A percentile compares a stretch with the other conserved stretches of the same genome.
Evolutionary conservation across 2,329 filamentous ascomycete species (phyloP).

Genomic region (Penicillium sp.): DNA sequence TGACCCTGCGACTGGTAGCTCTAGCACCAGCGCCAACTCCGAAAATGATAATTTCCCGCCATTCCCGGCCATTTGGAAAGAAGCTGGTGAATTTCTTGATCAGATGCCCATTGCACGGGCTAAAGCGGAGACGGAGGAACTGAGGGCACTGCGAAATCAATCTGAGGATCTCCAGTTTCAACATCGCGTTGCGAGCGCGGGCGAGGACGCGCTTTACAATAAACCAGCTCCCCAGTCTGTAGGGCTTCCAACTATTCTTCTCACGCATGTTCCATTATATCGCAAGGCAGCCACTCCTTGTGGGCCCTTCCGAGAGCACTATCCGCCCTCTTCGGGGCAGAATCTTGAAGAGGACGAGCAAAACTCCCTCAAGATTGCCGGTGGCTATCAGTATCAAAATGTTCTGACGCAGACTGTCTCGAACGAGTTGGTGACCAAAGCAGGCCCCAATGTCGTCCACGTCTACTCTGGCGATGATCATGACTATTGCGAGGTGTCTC

Average conservation of each 20-base stretch:
- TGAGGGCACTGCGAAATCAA: conserved; percentile 60
- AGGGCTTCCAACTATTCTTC: conserved; percentile 78
- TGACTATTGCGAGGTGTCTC: conserved; percentile 89
- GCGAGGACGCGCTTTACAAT: conserved; percentile 36
- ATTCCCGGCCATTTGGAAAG: conserved; percentile 60
- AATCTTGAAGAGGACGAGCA: conserved; percentile 56
- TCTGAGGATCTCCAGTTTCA: conserved; percentile 51
- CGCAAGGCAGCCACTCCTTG: conserved; percentile 77
- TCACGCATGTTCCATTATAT: conserved; percentile 87
- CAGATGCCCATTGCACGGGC: conserved; percentile 59
- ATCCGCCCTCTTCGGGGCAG: conserved; percentile 63
- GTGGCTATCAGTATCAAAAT: conserved; percentile 95
- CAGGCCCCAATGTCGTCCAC: conserved; percentile 70
- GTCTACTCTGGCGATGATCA: conserved; percentile 96
- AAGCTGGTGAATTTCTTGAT: conserved; percentile 69
- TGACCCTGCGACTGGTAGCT: conserved; percentile 44
- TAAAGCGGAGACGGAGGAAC: conserved; percentile 62
- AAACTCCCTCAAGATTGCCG: conserved; percentile 70
- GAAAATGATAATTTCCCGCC: conserved; percentile 48
- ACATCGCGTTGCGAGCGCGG: conserved; percentile 56
- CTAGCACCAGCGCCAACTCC: conserved; percentile 34
- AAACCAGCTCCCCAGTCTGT: conserved; percentile 21
- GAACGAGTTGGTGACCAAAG: conserved; percentile 64
- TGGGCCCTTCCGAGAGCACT: conserved; percentile 77
- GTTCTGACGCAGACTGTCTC: conserved; percentile 75